These are phyloP conservation scores for Euphrasia arctica DNA, from an alignment of 305 asterid genomes.

Conservation along the genomic window DNA sequence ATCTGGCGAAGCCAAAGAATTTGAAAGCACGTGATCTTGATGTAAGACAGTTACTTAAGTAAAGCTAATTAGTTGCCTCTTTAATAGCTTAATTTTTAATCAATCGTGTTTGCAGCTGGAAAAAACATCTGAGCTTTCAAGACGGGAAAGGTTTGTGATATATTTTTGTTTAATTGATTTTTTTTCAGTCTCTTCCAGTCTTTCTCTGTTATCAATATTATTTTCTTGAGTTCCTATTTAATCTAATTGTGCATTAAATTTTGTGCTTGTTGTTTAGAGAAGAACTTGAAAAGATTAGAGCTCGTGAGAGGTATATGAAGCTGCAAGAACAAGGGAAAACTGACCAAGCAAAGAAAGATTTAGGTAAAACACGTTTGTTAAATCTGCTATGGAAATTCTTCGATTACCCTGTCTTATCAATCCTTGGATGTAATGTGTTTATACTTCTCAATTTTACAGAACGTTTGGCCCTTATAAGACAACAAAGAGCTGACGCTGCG, in stretches of 20 bases:
- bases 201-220: background rate
- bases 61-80: background rate
- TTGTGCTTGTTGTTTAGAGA: slow-evolving; percentile 49
- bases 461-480: slow-evolving; percentile 86
- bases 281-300: slow-evolving; percentile 88
- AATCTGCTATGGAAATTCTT: background rate
- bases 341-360: slow-evolving; percentile 88
- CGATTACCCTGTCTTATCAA: background rate
- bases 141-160: slow-evolving; percentile 88
- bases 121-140: slow-evolving; percentile 93
- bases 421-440: background rate
- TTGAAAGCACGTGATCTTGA: slow-evolving; percentile 89
- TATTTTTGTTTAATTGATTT: background rate
- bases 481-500: slow-evolving; percentile 95
- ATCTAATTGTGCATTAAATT: slow-evolving; percentile 6
- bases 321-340: slow-evolving; percentile 99
- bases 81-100: background rate
- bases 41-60: slow-evolving; percentile 36
- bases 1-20: slow-evolving; percentile 74
- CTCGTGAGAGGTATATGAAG: slow-evolving; percentile 96
- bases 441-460: slow-evolving; percentile 37
- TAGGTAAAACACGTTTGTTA: slow-evolving; percentile 47
- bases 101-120: slow-evolving; percentile 55
- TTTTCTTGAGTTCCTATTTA: background rate
- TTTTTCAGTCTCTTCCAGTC: background rate